Evolutionary conservation across 2,329 filamentous ascomycete species (phyloP).

Genomic region (Talaromyces funiculosus): DNA sequence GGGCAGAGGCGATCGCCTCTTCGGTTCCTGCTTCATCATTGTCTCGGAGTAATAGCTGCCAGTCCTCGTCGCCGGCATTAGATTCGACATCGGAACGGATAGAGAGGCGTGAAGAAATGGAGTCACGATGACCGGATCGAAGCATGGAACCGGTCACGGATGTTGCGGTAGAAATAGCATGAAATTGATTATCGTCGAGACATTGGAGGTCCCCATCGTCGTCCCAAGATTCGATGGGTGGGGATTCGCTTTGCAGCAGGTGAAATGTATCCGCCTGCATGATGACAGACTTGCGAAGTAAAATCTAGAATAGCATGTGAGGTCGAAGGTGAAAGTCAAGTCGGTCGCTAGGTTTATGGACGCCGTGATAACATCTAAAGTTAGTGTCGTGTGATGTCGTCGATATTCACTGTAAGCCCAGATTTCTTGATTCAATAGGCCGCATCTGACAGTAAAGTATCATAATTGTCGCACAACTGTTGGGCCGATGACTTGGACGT

Average conservation of each 20-base stretch:
- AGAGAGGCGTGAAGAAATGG: slow-evolving; percentile 74
- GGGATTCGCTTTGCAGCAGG: slow-evolving; percentile 27
- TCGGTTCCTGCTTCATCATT: slow-evolving; percentile 78
- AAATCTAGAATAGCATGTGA: neutral
- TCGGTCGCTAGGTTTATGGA: neutral
- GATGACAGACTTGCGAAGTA: slow-evolving; percentile 8
- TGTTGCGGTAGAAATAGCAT: slow-evolving; percentile 41
- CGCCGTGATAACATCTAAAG: neutral
- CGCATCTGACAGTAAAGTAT: neutral
- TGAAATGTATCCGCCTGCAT: slow-evolving; percentile 38
- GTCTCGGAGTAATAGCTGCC: slow-evolving; percentile 75
- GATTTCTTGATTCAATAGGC: neutral
- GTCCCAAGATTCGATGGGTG: slow-evolving; percentile 46
- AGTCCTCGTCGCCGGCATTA: slow-evolving; percentile 73
- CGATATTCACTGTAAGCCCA: neutral
- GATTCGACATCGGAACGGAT: slow-evolving; percentile 78
- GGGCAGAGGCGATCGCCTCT: slow-evolving; percentile 81
- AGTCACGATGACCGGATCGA: slow-evolving; percentile 57
- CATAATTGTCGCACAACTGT: neutral
- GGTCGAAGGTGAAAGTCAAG: neutral
- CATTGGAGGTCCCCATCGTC: slow-evolving; percentile 46
- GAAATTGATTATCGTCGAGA: slow-evolving; percentile 42
- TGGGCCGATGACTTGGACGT: neutral
- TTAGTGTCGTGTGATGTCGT: slow-evolving; percentile 3
- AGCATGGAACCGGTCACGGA: slow-evolving; percentile 40